phyloP scores from a whole-genome alignment of 768 basidiomycete genomes.

The Boletellus ananas region DNA sequence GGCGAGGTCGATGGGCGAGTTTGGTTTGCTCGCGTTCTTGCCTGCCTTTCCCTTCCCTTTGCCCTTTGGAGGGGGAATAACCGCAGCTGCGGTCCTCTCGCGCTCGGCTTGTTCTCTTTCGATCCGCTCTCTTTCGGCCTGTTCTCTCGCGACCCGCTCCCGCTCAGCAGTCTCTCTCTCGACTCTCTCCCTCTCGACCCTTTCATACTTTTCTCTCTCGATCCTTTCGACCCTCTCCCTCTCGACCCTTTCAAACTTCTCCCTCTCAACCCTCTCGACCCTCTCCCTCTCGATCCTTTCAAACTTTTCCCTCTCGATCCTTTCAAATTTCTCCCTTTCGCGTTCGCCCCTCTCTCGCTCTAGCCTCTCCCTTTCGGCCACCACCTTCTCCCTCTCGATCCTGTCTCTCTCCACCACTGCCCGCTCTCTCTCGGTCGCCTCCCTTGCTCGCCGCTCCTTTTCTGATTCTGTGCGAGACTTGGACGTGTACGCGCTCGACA shows the following conservation, averaged over 20 bases:
- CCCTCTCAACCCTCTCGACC: not conserved
- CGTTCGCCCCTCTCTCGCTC: constrained; percentile 6
- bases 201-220: not conserved
- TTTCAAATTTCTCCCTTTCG: constrained; percentile 3
- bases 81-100: constrained; percentile 3
- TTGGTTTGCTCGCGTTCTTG: constrained; percentile 24
- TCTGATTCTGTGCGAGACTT: constrained; percentile 18
- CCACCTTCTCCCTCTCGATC: constrained; percentile 12
- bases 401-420: constrained; percentile 12
- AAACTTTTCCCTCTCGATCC: constrained; percentile 1
- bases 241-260: not conserved
- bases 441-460: constrained; percentile 25
- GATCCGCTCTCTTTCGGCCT: not conserved
- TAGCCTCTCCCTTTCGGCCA: constrained; percentile 13
- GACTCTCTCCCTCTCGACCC: not conserved
- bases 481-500: constrained; percentile 32
- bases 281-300: constrained; percentile 4
- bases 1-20: constrained; percentile 32
- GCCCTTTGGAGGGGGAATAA: constrained; percentile 3
- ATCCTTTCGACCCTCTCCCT: not conserved
- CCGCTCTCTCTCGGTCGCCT: constrained; percentile 17
- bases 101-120: constrained; percentile 8
- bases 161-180: not conserved
- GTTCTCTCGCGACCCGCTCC: not conserved
- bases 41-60: constrained; percentile 13